A percentile compares a stretch with the other conserved stretches of the same genome.
Evolutionary conservation across 2,329 filamentous ascomycete genomes (phyloP).

Genomic region (Diaporthe sp.): DNA sequence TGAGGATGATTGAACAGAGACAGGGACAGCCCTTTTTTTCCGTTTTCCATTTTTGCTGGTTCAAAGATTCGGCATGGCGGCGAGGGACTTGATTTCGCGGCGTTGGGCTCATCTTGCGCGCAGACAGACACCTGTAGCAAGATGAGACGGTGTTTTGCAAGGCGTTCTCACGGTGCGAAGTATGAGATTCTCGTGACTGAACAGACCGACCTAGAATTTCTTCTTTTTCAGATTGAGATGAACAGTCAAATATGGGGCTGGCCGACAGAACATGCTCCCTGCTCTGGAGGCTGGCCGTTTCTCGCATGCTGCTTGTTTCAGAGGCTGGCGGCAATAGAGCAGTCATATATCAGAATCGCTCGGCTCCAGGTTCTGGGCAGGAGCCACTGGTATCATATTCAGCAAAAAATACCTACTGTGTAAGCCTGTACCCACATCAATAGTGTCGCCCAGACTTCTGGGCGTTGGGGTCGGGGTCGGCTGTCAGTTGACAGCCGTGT

Average conservation of each 20-base stretch:
- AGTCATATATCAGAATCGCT: neutral
- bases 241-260: neutral
- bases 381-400: neutral
- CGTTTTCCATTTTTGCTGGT: constrained; percentile 3
- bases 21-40: neutral
- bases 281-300: neutral
- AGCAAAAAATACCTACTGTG: neutral
- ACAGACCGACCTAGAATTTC: neutral
- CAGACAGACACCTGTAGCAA: constrained; percentile 15
- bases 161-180: neutral
- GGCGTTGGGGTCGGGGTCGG: constrained; percentile 12
- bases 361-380: neutral
- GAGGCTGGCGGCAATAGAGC: neutral
- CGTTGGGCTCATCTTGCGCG: constrained; percentile 7
- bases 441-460: neutral
- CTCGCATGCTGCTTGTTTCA: neutral
- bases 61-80: constrained; percentile 31
- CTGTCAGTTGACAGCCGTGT: constrained; percentile 5
- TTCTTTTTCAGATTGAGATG: neutral
- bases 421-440: neutral
- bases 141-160: neutral
- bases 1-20: neutral
- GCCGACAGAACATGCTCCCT: neutral
- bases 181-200: neutral
- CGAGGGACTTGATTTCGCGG: constrained; percentile 31